These are phyloP conservation scores for Corymbia citriodora DNA, from an alignment of 441 rosid genomes.

Conservation along the genomic window DNA sequence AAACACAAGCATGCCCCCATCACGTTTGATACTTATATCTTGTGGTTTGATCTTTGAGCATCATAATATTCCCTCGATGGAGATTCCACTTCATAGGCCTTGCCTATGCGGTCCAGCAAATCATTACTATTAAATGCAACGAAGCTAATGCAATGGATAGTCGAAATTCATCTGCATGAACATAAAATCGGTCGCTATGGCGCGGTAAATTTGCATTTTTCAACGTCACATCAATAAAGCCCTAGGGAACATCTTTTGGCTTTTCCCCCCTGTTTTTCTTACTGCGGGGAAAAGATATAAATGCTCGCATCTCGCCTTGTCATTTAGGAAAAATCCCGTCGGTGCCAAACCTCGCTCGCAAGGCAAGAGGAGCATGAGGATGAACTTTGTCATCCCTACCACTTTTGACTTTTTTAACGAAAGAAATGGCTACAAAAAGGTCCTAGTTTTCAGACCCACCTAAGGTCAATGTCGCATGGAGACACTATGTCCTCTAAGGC, in stretches of 20 bases:
- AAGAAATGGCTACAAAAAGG: not conserved
- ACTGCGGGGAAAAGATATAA: not conserved
- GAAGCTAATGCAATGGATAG: not conserved
- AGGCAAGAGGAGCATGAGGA: not conserved
- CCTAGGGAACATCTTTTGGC: not conserved
- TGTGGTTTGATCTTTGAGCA: not conserved
- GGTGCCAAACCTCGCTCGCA: not conserved
- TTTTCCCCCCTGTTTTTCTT: not conserved
- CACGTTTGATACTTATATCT: not conserved
- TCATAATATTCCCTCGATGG: not conserved
- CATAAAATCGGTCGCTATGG: not conserved
- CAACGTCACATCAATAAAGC: not conserved
- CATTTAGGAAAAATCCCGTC: not conserved
- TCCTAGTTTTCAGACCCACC: not conserved
- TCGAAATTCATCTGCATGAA: not conserved
- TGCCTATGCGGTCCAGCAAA: not conserved
- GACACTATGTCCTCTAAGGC: not conserved
- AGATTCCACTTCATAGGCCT: not conserved
- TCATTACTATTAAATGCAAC: not conserved
- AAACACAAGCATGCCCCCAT: not conserved
- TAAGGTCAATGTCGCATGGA: not conserved
- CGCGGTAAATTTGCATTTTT: not conserved
- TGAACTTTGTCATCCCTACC: not conserved
- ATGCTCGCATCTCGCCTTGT: not conserved
- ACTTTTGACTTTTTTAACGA: not conserved